A percentile compares a stretch with the other conserved stretches of the same genome.
Conservation (phyloP, 345 rosid species). For the Arabis alpina region DNA sequence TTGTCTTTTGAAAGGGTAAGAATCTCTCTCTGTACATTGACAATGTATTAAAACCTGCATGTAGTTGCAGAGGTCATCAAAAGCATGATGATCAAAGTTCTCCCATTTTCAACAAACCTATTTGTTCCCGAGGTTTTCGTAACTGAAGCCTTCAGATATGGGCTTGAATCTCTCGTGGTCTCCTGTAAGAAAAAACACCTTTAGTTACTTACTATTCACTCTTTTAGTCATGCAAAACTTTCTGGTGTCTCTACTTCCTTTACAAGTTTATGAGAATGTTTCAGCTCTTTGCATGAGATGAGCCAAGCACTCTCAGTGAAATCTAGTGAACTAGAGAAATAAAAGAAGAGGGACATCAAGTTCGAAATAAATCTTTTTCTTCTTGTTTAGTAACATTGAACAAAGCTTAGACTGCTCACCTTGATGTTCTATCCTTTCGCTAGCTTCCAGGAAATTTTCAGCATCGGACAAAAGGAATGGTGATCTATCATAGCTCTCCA, state of each 20-base stretch:
- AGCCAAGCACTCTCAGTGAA: not conserved
- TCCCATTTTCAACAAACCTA: constrained; percentile 33
- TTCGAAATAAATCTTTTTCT: not conserved
- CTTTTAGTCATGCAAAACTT: constrained; percentile 1
- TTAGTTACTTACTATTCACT: not conserved
- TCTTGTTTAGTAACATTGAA: not conserved
- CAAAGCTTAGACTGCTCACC: constrained; percentile 42
- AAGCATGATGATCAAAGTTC: constrained; percentile 26
- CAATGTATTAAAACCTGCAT: constrained; percentile 14
- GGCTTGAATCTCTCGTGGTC: constrained; percentile 69
- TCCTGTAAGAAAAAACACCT: constrained; percentile 47
- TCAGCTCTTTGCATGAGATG: not conserved
- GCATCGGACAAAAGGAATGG: constrained; percentile 60
- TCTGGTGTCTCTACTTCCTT: constrained; percentile 8
- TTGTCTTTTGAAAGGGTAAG: not conserved
- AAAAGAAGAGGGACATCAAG: not conserved
- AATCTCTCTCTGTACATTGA: constrained; percentile 22
- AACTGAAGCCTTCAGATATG: constrained; percentile 74
- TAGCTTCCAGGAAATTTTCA: constrained; percentile 55
- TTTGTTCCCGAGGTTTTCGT: constrained; percentile 67
- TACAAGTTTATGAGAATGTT: constrained; percentile 7
- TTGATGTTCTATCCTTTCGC: constrained; percentile 53
- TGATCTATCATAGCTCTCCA: constrained; percentile 71
- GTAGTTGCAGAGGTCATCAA: constrained; percentile 21
- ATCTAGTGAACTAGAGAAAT: not conserved